These are phyloP conservation scores for Arabidopsis thaliana DNA, from an alignment of 345 rosid genomes.

Conservation along the genomic window TAIR10.1 NC_003070.9:30011001-30011500, in stretches of 20 bases:
- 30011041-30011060: conserved; percentile 52
- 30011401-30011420: conserved; percentile 46
- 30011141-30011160: conserved; percentile 56
- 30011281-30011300: conserved; percentile 5
- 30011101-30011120: conserved; percentile 12
- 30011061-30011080: conserved; percentile 47
- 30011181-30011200: conserved; percentile 36
- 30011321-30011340: neutral
- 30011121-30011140: conserved; percentile 12
- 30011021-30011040: conserved; percentile 49
- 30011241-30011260: conserved; percentile 21
- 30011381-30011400: conserved; percentile 22
- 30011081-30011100: too few species aligned
- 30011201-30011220: conserved; percentile 25
- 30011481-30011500: conserved; percentile 17
- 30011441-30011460: conserved; percentile 3
- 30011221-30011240: conserved; percentile 33
- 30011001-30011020: conserved; percentile 42
- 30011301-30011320: neutral
- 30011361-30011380: neutral
- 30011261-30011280: neutral
- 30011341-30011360: conserved; percentile 29
- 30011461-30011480: conserved; percentile 4
- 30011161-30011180: conserved; percentile 59
- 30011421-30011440: conserved; percentile 31